Conservation (phyloP, 140 eudicot species). For the Oenanthe javanica region DNA sequence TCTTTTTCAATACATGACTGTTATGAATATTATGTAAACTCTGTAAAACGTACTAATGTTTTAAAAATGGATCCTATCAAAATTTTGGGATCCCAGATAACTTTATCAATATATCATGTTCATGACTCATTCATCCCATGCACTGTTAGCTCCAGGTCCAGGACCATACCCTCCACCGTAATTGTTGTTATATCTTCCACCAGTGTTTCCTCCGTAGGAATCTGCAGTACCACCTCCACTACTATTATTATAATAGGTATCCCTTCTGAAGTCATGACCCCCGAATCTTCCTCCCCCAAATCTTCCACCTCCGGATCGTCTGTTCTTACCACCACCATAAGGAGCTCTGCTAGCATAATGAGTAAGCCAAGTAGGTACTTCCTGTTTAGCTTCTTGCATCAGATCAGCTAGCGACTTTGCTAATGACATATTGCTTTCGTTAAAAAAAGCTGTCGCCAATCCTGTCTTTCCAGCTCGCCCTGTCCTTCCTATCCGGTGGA, state of each 20-base stretch:
- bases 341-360: slow-evolving; percentile 32
- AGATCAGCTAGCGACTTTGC: slow-evolving; percentile 33
- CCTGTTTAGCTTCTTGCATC: slow-evolving; percentile 42
- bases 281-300: slow-evolving; percentile 3
- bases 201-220: slow-evolving; percentile 7
- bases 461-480: slow-evolving; percentile 45
- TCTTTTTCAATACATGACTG: neutral
- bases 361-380: slow-evolving; percentile 37
- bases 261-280: slow-evolving; percentile 9
- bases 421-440: slow-evolving; percentile 27
- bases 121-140: slow-evolving; percentile 5
- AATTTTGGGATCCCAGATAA: neutral
- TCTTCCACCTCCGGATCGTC: slow-evolving; percentile 22
- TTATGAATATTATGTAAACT: neutral
- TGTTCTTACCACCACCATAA: slow-evolving; percentile 29
- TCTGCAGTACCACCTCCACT: neutral
- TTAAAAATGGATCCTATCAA: slow-evolving; percentile 3
- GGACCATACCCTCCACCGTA: slow-evolving; percentile 12
- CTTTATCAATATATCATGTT: neutral
- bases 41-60: neutral
- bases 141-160: slow-evolving; percentile 9
- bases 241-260: neutral
- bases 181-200: slow-evolving; percentile 7
- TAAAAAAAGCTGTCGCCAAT: slow-evolving; percentile 35
- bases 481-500: slow-evolving; percentile 39